phyloP scores from a whole-genome alignment of 1,284 basidiomycete species.

The Ustilago nuda region DNA sequence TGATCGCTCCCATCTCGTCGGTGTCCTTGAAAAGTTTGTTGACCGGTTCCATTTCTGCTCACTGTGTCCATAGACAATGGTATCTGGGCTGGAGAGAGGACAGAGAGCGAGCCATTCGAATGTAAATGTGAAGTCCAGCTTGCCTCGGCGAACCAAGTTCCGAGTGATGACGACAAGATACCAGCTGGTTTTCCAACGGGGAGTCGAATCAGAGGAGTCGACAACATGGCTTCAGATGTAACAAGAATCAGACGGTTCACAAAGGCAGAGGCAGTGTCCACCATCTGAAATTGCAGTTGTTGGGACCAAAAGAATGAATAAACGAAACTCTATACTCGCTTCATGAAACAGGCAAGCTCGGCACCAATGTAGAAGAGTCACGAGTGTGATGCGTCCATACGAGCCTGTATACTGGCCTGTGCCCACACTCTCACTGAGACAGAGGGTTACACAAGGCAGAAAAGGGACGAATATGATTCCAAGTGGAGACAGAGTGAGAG shows the following conservation, averaged over 20 bases:
- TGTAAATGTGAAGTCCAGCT: neutral
- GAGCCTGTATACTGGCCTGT: neutral
- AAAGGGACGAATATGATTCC: neutral
- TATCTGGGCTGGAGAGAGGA: neutral
- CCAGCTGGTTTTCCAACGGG: neutral
- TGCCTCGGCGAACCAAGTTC: neutral
- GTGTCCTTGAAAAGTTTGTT: no score
- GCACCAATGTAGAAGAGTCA: neutral
- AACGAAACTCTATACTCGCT: neutral
- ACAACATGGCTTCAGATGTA: neutral
- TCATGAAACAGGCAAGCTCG: neutral
- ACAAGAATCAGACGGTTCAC: neutral
- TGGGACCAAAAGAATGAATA: neutral
- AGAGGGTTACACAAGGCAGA: neutral
- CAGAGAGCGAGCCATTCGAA: neutral
- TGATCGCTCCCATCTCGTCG: no score
- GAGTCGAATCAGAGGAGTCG: neutral
- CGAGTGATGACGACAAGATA: slow-evolving; percentile 7
- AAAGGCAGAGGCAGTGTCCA: neutral
- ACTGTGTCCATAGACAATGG: neutral
- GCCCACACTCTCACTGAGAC: neutral
- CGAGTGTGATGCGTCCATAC: neutral
- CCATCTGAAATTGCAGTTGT: neutral
- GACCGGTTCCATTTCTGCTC: no score
- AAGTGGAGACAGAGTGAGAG: neutral